Evolutionary conservation across 768 basidiomycete genomes (phyloP).

Genomic region (Boletus vinaceobasis): DNA sequence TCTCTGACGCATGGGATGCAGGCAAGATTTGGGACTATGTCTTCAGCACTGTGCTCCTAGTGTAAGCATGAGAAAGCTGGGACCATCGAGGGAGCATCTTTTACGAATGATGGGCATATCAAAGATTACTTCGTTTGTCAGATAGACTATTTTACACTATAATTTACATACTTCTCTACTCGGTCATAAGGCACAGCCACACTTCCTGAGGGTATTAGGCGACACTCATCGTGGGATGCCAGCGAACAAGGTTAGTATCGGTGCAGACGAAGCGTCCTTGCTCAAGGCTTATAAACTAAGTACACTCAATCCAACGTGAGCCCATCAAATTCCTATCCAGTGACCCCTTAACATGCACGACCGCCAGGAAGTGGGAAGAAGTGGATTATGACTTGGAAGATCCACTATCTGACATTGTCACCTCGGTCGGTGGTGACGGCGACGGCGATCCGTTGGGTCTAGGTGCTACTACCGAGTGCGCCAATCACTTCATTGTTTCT

Average conservation of each 20-base stretch:
- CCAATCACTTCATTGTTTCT: neutral
- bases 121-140: slow-evolving; percentile 7
- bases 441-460: slow-evolving; percentile 81
- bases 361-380: slow-evolving; percentile 79
- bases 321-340: neutral
- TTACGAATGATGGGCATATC: neutral
- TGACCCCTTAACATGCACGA: slow-evolving; percentile 3
- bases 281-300: slow-evolving; percentile 88
- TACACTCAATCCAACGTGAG: slow-evolving; percentile 69
- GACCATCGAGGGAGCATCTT: neutral
- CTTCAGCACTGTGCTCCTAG: slow-evolving; percentile 76
- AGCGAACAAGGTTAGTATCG: slow-evolving; percentile 56
- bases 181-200: slow-evolving; percentile 15
- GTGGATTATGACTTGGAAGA: slow-evolving; percentile 82
- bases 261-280: slow-evolving; percentile 76
- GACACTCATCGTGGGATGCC: slow-evolving; percentile 12
- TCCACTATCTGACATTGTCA: slow-evolving; percentile 65
- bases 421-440: slow-evolving; percentile 53
- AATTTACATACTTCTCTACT: neutral
- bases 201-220: neutral
- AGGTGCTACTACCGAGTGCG: slow-evolving; percentile 60
- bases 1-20: slow-evolving; percentile 25
- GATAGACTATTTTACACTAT: slow-evolving; percentile 9
- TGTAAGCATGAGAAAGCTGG: slow-evolving; percentile 35
- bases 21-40: slow-evolving; percentile 94